Base-by-base conservation (phyloP, 2,329 filamentous ascomycete genomes). In the Venturia carpophila region DNA sequence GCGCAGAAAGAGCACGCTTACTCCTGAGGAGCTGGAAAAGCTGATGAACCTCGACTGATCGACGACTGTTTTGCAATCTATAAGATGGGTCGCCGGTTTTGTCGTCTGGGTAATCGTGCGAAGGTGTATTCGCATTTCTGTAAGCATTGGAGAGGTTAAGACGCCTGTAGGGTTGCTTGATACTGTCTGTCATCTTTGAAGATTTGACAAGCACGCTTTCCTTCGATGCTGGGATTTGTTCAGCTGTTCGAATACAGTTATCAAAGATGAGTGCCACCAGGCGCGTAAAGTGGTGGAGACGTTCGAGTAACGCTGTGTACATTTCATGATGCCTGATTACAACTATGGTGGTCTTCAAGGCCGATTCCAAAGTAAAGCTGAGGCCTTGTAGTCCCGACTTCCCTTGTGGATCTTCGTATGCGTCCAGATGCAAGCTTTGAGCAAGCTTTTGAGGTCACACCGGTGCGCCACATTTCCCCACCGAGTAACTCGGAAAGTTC, bases 1-100 rank as follows among this genome's bases (percentile, higher is more conserved):
- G 67, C 79, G 88, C 71, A 81, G 89, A 71, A 82, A 90, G 73
- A 91, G 88, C 71, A 92, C 89, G 24, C 77, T 93, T 41, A 91
- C 84, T 70, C 86, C 88, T 3, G 88, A 87, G 80, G 90, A 93
- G 75, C 75, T 92, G 71, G 83, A 89, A 75, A 73, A 71, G 41
- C 68, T 77, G 49, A 66, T 77, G 61, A 52, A 52, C 24, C 15
- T 42, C n/a, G 60, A 61, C 43, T 61, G 37, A 61, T 0, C 5
- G 30, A 24, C 11, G 27, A n/a, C 19, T 11, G 27, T 34, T 34
- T 58, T 37, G 30, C 37, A 27, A 37, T 34, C 15, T 21, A n/a
- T 37, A 9, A 27, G 7, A n/a, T 37, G 52, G 52, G 34, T 2
- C 30, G 30, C 30, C 5, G 21, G n/a, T 58, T 15, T 21, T n/a